Conservation (phyloP, 768 basidiomycete genomes). For the Pleurotus sapidus region DNA sequence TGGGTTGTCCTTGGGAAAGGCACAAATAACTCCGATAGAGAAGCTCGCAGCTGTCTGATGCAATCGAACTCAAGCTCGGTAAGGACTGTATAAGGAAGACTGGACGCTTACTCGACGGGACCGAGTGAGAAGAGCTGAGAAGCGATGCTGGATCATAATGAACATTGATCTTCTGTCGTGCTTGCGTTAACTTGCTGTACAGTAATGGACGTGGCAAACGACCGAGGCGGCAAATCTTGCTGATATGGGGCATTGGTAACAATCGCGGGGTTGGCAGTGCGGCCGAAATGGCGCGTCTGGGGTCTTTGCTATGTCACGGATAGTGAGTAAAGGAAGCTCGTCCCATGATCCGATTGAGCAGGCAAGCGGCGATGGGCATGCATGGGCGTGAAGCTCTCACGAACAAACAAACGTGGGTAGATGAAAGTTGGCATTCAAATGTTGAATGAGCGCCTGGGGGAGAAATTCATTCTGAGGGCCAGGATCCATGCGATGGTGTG, state of each 20-base stretch:
- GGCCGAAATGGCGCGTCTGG: background rate
- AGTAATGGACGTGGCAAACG: background rate
- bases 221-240: background rate
- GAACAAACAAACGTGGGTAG: background rate
- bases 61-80: background rate
- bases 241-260: background rate
- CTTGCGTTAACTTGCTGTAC: too few species aligned
- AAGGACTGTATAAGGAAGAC: background rate
- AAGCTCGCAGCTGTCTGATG: background rate
- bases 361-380: too few species aligned
- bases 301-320: background rate
- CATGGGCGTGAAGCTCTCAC: background rate
- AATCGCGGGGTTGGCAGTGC: background rate
- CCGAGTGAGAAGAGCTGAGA: background rate
- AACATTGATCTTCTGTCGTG: background rate
- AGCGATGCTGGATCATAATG: background rate
- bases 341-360: conserved; percentile 2
- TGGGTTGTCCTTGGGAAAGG: background rate
- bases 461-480: too few species aligned
- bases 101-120: background rate
- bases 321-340: background rate
- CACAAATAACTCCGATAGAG: background rate
- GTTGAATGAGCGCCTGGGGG: too few species aligned
- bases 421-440: too few species aligned
- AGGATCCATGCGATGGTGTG: too few species aligned